Conservation (phyloP, 441 rosid species). For the Croton setiger region DNA sequence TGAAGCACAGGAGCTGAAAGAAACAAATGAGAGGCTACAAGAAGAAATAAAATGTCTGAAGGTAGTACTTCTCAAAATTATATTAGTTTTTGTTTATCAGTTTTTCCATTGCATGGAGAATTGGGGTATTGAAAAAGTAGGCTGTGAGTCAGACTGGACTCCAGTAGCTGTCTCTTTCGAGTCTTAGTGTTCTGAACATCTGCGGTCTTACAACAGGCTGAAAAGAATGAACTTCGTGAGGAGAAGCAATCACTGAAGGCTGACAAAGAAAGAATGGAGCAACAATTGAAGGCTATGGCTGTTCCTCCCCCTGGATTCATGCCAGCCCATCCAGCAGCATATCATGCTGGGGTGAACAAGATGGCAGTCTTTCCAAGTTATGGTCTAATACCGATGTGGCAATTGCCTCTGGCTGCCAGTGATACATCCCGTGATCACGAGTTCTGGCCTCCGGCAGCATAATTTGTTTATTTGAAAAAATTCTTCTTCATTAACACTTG, state of each 20-base stretch:
- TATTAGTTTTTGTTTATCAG: background rate
- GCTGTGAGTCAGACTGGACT: background rate
- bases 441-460: slow-evolving; percentile 96
- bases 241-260: slow-evolving; percentile 72
- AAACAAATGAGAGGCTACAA: slow-evolving; percentile 63
- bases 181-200: slow-evolving; percentile 5
- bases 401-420: slow-evolving; percentile 56
- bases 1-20: slow-evolving; percentile 77
- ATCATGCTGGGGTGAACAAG: slow-evolving; percentile 53
- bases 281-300: slow-evolving; percentile 56
- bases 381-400: slow-evolving; percentile 90
- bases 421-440: slow-evolving; percentile 87
- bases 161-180: background rate
- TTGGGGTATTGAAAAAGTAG: background rate
- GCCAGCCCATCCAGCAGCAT: slow-evolving; percentile 60
- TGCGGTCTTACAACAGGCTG: slow-evolving; percentile 46
- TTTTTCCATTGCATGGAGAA: background rate
- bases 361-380: slow-evolving; percentile 71
- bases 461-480: slow-evolving; percentile 6
- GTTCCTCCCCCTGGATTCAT: slow-evolving; percentile 54
- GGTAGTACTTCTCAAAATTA: slow-evolving; percentile 36
- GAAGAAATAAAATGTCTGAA: slow-evolving; percentile 78
- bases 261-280: slow-evolving; percentile 73
- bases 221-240: slow-evolving; percentile 82
- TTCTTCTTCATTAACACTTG: background rate